A percentile compares a stretch with the other conserved stretches of the same genome.
phyloP scores from a whole-genome alignment of 106 monocot genomes.

The Xerophyta viscosa region DNA sequence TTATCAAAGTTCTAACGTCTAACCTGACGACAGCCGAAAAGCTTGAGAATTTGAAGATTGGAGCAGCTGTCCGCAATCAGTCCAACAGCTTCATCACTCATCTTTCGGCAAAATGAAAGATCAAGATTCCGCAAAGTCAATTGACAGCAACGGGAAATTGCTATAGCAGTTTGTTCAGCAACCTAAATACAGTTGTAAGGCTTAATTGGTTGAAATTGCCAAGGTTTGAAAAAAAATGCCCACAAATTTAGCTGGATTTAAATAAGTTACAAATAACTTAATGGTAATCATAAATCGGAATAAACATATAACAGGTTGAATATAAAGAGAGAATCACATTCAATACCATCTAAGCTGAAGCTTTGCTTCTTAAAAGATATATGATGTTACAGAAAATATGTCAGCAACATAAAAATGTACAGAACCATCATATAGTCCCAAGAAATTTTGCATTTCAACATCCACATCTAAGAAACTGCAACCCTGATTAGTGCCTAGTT shows the following conservation, averaged over 20 bases:
- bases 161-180: conserved; percentile 56
- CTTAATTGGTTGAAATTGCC: not conserved
- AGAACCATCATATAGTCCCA: no score
- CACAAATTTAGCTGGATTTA: no score
- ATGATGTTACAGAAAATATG: no score
- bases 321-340: not conserved
- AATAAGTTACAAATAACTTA: not conserved
- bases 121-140: conserved; percentile 42
- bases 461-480: not conserved
- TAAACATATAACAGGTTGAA: not conserved
- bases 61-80: conserved; percentile 70
- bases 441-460: not conserved
- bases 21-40: conserved; percentile 90
- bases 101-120: conserved; percentile 78
- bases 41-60: conserved; percentile 42
- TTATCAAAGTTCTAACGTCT: not conserved
- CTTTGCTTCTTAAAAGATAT: no score
- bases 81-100: conserved; percentile 67
- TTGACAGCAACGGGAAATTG: conserved; percentile 45
- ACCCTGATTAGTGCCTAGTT: not conserved
- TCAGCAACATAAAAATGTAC: no score
- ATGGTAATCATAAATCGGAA: not conserved
- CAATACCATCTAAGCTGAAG: no score
- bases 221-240: not conserved
- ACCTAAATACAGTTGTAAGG: conserved; percentile 29